A percentile compares a stretch with the other conserved stretches of the same genome.
Conservation (phyloP, 352 stramenopile genomes). For the Nothophytophthora sp. region DNA sequence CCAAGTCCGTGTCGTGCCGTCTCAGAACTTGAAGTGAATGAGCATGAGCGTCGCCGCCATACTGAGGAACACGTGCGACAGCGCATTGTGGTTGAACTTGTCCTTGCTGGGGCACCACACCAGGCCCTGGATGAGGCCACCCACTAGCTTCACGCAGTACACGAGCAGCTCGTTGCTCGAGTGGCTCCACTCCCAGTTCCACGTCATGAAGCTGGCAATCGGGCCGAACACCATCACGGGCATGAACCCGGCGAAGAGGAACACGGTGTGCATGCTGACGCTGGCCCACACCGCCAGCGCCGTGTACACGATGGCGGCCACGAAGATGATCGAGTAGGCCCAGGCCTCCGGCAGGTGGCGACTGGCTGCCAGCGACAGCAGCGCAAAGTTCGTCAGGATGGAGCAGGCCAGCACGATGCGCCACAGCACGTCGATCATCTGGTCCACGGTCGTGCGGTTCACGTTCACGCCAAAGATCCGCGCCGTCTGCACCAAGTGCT, state of each 20-base stretch:
- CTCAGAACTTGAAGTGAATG: conserved; percentile 77
- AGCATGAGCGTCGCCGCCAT: conserved; percentile 84
- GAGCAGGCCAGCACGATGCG: conserved; percentile 81
- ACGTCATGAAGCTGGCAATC: conserved; percentile 71
- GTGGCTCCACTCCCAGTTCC: conserved; percentile 81
- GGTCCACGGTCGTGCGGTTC: conserved; percentile 70
- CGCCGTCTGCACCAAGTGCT: conserved; percentile 62
- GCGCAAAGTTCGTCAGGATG: conserved; percentile 85
- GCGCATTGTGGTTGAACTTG: conserved; percentile 90
- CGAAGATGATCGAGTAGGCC: conserved; percentile 73
- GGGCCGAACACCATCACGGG: conserved; percentile 83
- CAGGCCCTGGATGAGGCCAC: conserved; percentile 79
- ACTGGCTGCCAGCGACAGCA: conserved; percentile 75
- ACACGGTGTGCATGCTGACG: conserved; percentile 82
- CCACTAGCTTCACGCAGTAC: conserved; percentile 77
- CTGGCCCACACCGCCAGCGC: conserved; percentile 77
- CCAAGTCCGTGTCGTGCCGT: neutral
- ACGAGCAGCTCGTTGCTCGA: conserved; percentile 83
- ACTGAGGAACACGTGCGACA: conserved; percentile 86
- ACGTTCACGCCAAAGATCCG: conserved; percentile 75
- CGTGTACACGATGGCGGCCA: conserved; percentile 68
- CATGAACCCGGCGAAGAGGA: conserved; percentile 83
- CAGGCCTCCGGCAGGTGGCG: conserved; percentile 75
- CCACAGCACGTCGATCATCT: conserved; percentile 75
- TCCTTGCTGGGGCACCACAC: conserved; percentile 81